Conservation (phyloP, 164 flowering plant genomes). For the Liquidambar formosana region DNA sequence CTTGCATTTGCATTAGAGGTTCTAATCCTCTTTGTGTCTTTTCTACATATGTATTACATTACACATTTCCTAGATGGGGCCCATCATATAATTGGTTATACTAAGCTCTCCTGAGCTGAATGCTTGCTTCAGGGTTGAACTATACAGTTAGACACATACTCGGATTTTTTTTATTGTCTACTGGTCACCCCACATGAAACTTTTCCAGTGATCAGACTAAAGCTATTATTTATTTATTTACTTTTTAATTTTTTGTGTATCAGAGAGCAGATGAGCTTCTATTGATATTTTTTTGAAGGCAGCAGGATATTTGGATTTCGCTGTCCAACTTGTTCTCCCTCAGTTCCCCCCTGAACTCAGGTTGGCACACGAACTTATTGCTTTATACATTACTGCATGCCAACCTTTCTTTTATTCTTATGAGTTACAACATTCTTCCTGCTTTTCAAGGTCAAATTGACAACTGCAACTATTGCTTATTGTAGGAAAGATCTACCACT, state of each 20-base stretch:
- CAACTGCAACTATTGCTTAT: not conserved
- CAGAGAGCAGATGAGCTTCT: slow-evolving; percentile 79
- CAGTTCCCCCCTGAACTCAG: slow-evolving; percentile 71
- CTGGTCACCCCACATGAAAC: not conserved
- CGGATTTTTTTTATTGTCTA: not conserved
- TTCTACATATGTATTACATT: too few relatives aligned
- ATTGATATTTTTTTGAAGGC: slow-evolving; percentile 85
- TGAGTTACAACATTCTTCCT: slow-evolving; percentile 1
- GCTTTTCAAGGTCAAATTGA: not conserved
- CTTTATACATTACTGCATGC: not conserved
- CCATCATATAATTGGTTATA: too few relatives aligned
- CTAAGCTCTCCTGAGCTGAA: too few relatives aligned
- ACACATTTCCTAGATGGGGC: too few relatives aligned
- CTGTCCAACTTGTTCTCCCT: slow-evolving; percentile 79
- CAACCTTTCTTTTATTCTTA: not conserved
- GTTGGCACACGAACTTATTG: slow-evolving; percentile 33
- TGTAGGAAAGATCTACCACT: slow-evolving; percentile 82
- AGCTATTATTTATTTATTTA: slow-evolving; percentile 4
- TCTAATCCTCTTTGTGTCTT: too few relatives aligned
- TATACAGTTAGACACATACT: too few relatives aligned
- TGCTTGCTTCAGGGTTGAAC: too few relatives aligned
- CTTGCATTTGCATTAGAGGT: too few relatives aligned
- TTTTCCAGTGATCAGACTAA: not conserved
- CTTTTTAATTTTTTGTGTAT: slow-evolving; percentile 8
- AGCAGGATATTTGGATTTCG: slow-evolving; percentile 93